Evolutionary conservation across 2,329 filamentous ascomycete genomes (phyloP), one percentile per base, ranked within the genome.

Genomic region (Mariannaea elegans): DNA sequence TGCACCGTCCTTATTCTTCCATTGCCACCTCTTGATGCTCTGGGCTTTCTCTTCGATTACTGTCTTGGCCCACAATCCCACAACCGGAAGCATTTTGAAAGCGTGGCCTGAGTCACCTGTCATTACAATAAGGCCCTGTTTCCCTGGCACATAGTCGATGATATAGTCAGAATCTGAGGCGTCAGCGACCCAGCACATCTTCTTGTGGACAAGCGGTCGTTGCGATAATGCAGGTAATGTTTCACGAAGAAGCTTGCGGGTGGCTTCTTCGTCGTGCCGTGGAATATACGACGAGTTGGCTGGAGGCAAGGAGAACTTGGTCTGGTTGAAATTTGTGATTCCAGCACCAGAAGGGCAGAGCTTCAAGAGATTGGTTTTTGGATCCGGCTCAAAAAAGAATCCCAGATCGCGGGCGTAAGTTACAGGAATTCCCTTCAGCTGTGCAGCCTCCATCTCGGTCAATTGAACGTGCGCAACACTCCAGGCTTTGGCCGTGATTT

Each of bases 341-440:
- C 85, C 86, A 2, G 80, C 82, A 3, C 84, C 84, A 65, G 82
- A 78, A 0, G 84, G 83, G 64, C 84, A 87, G 10, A 89, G 67
- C 73, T 89, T 89, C 42, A 89, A 73, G 13, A 87, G 71, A 14
- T 80, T 78, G 0, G 84, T 87, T 62, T 78, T 76, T 0, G 78
- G 80, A 65, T 89, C 86, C 0, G 86, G 86, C 71, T 89, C 86
- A 62, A 89, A 89, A 73, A 87, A 85, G 76, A 88, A 88, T 0
- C 85, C 85, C 2, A 88, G 75, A 62, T 89, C 86, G 6, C 86
- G 80, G 2, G 82, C 81, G 59, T 87, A 85, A 1, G 82, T 85
- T 1, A 87, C 83, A 0, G 86, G 86, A 21, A 88, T 84, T 1
- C 83, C 84, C 2, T 80, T 78, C 2, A 89, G 78, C n/a, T 71